phyloP scores from a whole-genome alignment of 1,284 basidiomycete species.

The Rhodotorula sp. region DNA sequence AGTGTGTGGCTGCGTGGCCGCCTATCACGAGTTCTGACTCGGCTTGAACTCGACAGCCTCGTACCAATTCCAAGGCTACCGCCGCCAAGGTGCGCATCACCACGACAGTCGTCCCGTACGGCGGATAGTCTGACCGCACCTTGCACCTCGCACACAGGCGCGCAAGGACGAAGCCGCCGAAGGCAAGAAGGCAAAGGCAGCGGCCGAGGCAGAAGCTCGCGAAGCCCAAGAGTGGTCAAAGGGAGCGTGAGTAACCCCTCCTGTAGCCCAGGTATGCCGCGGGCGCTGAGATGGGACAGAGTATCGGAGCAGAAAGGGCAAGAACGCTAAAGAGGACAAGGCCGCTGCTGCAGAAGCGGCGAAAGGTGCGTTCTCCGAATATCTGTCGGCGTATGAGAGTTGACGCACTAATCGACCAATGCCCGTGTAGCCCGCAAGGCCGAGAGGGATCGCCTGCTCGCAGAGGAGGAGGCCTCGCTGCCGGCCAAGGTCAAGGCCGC shows the following conservation, averaged over 20 bases:
- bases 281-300: background rate
- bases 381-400: too few relatives aligned
- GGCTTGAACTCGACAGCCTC: background rate
- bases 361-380: background rate
- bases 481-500: constrained; percentile 65
- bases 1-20: background rate
- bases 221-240: constrained; percentile 24
- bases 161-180: constrained; percentile 21
- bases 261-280: background rate
- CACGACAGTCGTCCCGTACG: background rate
- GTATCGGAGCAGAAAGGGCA: constrained; percentile 19
- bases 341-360: constrained; percentile 45
- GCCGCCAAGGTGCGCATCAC: background rate
- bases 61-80: constrained; percentile 10
- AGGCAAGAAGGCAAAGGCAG: constrained; percentile 14
- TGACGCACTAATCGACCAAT: too few relatives aligned
- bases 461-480: constrained; percentile 74
- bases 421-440: constrained; percentile 51
- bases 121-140: background rate
- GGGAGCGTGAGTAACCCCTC: constrained; percentile 16
- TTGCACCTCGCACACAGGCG: background rate
- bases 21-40: background rate
- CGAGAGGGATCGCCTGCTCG: constrained; percentile 56
- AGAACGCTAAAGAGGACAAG: constrained; percentile 43
- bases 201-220: constrained; percentile 4